Evolutionary conservation across 768 basidiomycete genomes (phyloP).

Genomic region (Tubosaeta brunneosetosa): DNA sequence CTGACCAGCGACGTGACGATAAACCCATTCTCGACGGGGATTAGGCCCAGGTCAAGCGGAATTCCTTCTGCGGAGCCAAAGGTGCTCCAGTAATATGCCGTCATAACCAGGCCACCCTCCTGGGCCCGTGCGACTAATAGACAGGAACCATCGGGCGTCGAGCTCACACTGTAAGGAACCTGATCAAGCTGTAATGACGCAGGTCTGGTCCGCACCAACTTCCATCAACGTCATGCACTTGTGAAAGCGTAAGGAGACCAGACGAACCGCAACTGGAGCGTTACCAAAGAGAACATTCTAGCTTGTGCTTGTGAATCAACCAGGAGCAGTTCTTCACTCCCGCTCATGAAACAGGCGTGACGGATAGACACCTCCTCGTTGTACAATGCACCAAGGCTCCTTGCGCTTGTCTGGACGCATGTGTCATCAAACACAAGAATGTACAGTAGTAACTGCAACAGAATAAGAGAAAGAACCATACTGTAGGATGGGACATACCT

Average conservation of each 20-base stretch:
- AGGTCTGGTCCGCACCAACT: constrained; percentile 31
- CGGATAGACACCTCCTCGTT: constrained; percentile 22
- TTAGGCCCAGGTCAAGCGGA: constrained; percentile 28
- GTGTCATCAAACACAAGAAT: constrained; percentile 46
- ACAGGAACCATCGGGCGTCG: constrained; percentile 54
- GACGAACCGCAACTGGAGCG: constrained; percentile 48
- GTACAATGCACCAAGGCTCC: constrained; percentile 45
- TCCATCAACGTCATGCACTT: neutral
- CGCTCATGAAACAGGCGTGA: constrained; percentile 42
- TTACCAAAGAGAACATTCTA: constrained; percentile 50
- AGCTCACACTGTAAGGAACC: constrained; percentile 29
- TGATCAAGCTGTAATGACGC: constrained; percentile 38
- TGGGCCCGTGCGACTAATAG: constrained; percentile 34
- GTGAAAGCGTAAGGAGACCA: neutral
- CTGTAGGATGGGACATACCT: constrained; percentile 23
- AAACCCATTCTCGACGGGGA: constrained; percentile 18
- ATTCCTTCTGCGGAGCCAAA: constrained; percentile 51
- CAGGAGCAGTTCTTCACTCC: constrained; percentile 49
- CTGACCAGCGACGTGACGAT: constrained; percentile 44
- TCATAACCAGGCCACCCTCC: constrained; percentile 1
- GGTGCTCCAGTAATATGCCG: constrained; percentile 52
- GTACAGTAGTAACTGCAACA: constrained; percentile 35
- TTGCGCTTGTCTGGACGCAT: constrained; percentile 39
- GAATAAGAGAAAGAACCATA: no score
- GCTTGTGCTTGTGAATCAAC: constrained; percentile 42